Base-by-base conservation (phyloP, 1,284 basidiomycete genomes). In the Cutaneotrichosporon sp. region DNA sequence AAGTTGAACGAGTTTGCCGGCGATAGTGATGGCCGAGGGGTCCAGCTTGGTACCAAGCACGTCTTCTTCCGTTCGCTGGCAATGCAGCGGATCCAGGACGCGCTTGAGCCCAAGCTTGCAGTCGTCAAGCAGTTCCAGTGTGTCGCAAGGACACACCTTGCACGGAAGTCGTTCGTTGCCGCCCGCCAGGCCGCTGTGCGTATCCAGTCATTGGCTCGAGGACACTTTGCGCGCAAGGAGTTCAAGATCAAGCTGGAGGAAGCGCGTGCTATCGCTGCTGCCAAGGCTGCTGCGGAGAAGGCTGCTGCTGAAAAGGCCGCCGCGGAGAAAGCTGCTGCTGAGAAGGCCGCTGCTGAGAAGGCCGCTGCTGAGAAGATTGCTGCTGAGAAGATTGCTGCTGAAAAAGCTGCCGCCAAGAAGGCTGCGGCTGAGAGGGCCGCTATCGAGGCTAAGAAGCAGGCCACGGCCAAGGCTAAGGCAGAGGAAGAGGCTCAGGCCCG, bases 11-110 rank as follows among this genome's bases (percentile, higher is more conserved):
- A 34, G 14, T 44, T 54, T 19, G 57, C 47, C 5, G 52, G 47
- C 25, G 57, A 55, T 17, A 34, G 20, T 16, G 51, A 59, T 31
- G 54, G 54, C 31, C 39, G 44, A 20, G 57, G 52, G 3, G 57
- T 59, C 5, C 57, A 59, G 39, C 52, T 59, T 6, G 57, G 57
- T 26, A 29, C 45, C 31, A 46, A 50, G 24, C 45, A 52, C 43
- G 52, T 59, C 34, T 59, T 55, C 46, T 52, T 59, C 50, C 50
- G 51, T 8, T 47, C 49, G 5, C 42, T 24, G 4, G 52, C 53
- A 12, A 46, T 57, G 26, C 37, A 49, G 29, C 47, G 50, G 25
- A 51, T 57, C 31, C 52, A 55, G 34, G 24, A 49, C 33, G 47
- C 48, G 24, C 50, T 59, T 22, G 45, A 45, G 33, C 41, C 42